Evolutionary conservation across 495 filamentous ascomycete species (phyloP), one percentile per base, ranked within the genome.

Genomic region (Beverwykella pulmonaria): DNA sequence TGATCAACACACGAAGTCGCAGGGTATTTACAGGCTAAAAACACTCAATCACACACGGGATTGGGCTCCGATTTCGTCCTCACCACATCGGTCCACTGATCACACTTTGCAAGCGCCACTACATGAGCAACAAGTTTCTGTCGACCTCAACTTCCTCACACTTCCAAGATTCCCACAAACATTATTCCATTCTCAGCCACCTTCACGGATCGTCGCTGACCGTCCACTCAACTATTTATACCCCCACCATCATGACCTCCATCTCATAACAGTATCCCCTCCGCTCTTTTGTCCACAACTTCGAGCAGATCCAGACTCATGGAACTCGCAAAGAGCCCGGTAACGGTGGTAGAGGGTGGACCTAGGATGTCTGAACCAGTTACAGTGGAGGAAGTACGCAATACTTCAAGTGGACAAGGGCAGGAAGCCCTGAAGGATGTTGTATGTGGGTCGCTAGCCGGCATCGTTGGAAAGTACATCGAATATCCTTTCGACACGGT

Each of bases 401-500:
- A 26, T 5, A 20, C 53, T 2, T 44, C 19, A 15, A 56, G 61
- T 62, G 50, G 61, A 12, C 70, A 75, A 27, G 70, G 72, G 17
- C 46, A 65, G 19, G 67, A 73, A 47, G 77, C 75, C 12, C n/a
- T 78, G 22, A 73, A 76, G 61, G 75, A 78, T 47, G 72, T 79
- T 34, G 63, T 69, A 14, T 79, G 75, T 63, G 77, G 77, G 27
- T 74, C 73, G 26, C 76, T 86, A 25, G 93, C 93, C 44, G 95
- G 95, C 63, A 88, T 94, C 60, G 89, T 90, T 23, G 95, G 94
- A 65, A 99, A 99, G 80, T 86, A 91, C 67, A 91, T 99, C 71
- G 95, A 99, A 73, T 99, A 95, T 75, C 95, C 95, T 30, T 98
- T 98, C 77, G 95, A 99, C 80, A 99, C 95, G 0, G 88, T 99